Evolutionary conservation across 139 green algal genomes (phyloP).

Genomic region (Spirogloea muscicola): DNA sequence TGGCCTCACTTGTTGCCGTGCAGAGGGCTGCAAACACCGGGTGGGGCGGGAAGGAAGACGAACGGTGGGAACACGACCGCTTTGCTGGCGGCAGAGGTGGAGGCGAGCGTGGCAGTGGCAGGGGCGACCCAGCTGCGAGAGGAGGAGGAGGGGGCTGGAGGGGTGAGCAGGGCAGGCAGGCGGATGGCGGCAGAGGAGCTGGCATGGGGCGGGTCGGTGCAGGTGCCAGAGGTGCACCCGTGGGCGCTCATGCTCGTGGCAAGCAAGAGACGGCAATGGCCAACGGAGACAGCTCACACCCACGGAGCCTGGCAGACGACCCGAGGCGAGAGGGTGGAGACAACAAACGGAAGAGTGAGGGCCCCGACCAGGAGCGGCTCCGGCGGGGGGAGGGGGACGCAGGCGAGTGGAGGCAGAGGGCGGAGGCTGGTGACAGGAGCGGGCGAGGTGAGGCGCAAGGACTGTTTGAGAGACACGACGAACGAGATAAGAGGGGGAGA

Average conservation of each 20-base stretch:
- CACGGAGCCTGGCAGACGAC: background rate
- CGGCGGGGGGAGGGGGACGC: too few species aligned
- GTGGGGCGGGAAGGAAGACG: conserved; percentile 3
- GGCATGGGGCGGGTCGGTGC: too few species aligned
- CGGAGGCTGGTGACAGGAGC: too few species aligned
- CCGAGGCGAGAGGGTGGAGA: background rate
- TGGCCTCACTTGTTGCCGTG: background rate
- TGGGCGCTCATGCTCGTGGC: too few species aligned
- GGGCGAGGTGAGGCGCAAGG: background rate
- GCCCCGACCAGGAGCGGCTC: background rate
- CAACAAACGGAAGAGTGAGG: background rate
- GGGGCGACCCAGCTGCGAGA: background rate
- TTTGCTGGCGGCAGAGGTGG: background rate
- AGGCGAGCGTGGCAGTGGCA: background rate
- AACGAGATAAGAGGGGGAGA: background rate
- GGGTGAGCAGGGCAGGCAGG: too few species aligned
- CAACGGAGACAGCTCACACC: background rate
- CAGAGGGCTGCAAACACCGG: conserved; percentile 34
- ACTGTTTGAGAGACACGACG: background rate
- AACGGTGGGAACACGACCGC: too few species aligned
- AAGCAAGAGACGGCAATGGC: background rate
- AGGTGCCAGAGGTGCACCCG: too few species aligned
- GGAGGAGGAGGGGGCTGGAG: background rate
- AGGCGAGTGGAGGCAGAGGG: too few species aligned
- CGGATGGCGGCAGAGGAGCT: too few species aligned